Percentiles rank a stretch among this genome's conserved stretches.
Evolutionary conservation across 2,329 filamentous ascomycete genomes (phyloP).

Genomic region (Stemphylium beticola): DNA sequence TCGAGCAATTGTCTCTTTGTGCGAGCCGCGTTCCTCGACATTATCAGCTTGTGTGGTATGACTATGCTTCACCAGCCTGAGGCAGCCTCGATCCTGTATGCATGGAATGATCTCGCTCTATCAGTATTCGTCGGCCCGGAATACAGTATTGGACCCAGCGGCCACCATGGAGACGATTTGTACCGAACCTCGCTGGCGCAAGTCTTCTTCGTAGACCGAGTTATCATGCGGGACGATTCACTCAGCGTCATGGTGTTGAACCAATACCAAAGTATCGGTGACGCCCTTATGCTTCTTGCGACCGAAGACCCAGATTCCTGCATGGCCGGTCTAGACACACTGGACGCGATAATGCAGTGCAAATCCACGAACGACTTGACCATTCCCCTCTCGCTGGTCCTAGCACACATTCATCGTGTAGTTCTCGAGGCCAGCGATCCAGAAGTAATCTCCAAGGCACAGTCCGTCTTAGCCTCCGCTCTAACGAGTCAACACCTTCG

Average conservation of each 20-base stretch:
- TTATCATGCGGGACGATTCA: conserved; percentile 25
- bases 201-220: conserved; percentile 34
- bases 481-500: conserved; percentile 15
- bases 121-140: conserved; percentile 29
- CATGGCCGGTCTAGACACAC: conserved; percentile 26
- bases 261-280: conserved; percentile 30
- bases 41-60: conserved; percentile 38
- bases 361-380: conserved; percentile 10
- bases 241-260: conserved; percentile 19
- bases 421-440: conserved; percentile 24
- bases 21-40: conserved; percentile 46
- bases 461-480: conserved; percentile 32
- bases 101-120: conserved; percentile 29
- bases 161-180: conserved; percentile 19
- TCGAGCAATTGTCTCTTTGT: conserved; percentile 40
- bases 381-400: conserved; percentile 26
- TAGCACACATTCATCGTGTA: conserved; percentile 30
- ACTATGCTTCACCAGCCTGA: conserved; percentile 28
- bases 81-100: conserved; percentile 18
- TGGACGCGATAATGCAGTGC: conserved; percentile 27
- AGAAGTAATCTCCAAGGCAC: conserved; percentile 41
- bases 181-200: conserved; percentile 29
- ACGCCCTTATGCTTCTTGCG: conserved; percentile 32
- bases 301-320: conserved; percentile 37
- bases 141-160: conserved; percentile 18